Evolutionary conservation across 2,329 filamentous ascomycete genomes (phyloP), one percentile per base, ranked within the genome.

Genomic region (Colletotrichum falcatum): DNA sequence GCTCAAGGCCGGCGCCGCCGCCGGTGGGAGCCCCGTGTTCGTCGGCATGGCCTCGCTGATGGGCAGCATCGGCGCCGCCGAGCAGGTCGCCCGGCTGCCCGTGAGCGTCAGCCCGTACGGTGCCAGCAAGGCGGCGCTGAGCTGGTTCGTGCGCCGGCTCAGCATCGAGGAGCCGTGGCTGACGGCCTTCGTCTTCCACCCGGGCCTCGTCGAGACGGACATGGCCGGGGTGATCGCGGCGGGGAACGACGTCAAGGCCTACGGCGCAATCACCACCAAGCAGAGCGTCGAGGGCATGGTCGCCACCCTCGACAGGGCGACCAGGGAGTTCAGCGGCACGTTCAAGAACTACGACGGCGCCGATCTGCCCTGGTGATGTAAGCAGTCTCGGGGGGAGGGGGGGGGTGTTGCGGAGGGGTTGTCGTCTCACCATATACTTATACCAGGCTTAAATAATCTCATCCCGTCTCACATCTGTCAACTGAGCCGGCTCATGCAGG

Each of bases 161-260:
- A 71, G 73, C 67, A 69, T 74, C 28, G 76, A 77, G 42, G 74
- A 77, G 71, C 61, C 70, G 0, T 77, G 76, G 76, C 59, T 77
- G 30, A 76, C 71, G 12, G 56, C 49, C 59, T 73, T 75, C 26
- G 59, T 68, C 0, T 61, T 76, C 46, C 65, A 74, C n/a, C 74
- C 74, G 1, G 68, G 71, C 8, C n/a, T 72, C 20, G 71, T 71
- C 23, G 61, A 65, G 63, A 72, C 71, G 35, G 68, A 72, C 11
- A 66, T 68, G 49, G 39, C 54, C 28, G 20, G n/a, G 26, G 14
- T 3, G 12, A 2, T 67, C n/a, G 30, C 63, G 9, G 20, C 20
- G 1, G 64, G 61, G 12, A n/a, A 35, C 1, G 56, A 69, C 18
- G 3, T 61, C 11, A 69, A 55, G 20, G 33, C 54, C 12, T 5